phyloP scores from a whole-genome alignment of 176 grass and related monocot genomes.

The Canna indica region DNA sequence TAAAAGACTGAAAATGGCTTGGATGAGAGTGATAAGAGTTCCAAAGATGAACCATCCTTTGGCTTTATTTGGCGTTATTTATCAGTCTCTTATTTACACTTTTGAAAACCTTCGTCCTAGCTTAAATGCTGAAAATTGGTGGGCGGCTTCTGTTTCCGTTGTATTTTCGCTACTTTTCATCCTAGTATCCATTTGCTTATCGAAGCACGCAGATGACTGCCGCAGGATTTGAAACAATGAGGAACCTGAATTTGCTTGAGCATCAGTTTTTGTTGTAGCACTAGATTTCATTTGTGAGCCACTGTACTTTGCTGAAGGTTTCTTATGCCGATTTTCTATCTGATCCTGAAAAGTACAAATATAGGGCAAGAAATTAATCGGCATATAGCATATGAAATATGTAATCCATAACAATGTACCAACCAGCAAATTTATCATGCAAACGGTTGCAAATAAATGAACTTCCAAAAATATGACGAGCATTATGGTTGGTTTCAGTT shows the following conservation, averaged over 20 bases:
- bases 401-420: no score
- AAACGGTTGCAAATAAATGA: neutral
- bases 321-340: slow-evolving; percentile 33
- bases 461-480: neutral
- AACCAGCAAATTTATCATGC: neutral
- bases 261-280: slow-evolving; percentile 17
- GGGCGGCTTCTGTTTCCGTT: slow-evolving; percentile 47
- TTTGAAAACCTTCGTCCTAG: slow-evolving; percentile 49
- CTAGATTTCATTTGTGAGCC: slow-evolving; percentile 54
- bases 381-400: neutral
- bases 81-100: slow-evolving; percentile 36
- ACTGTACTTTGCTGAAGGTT: slow-evolving; percentile 38
- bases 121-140: slow-evolving; percentile 72
- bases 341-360: slow-evolving; percentile 26
- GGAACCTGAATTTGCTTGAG: slow-evolving; percentile 25
- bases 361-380: neutral
- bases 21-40: neutral
- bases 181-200: slow-evolving; percentile 30
- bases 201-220: slow-evolving; percentile 38
- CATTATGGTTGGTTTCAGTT: neutral
- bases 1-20: neutral
- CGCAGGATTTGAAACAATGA: slow-evolving; percentile 62
- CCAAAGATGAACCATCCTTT: neutral
- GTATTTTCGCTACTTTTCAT: slow-evolving; percentile 13
- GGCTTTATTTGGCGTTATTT: neutral